Evolutionary conservation across 768 basidiomycete species (phyloP), one percentile per base, ranked within the genome.

Genomic region (Boletus pseudo-olivaceus): DNA sequence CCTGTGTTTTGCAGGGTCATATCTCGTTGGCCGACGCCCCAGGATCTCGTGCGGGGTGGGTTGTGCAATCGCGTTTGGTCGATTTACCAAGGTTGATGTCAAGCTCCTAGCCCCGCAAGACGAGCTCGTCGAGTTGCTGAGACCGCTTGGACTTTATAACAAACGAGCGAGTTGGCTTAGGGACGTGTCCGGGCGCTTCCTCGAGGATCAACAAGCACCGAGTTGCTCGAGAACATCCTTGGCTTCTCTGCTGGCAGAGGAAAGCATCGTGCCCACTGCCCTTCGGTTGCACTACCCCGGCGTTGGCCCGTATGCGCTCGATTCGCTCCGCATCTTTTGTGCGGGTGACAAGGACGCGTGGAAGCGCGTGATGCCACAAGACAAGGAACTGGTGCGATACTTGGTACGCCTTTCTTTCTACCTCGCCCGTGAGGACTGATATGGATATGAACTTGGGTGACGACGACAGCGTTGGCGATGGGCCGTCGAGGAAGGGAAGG

Each of bases 271-370:
- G 7, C 76, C 78, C 2, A 63, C 71, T 7, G 82, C 80, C 10
- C 72, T 78, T 11, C 70, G 83, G 50, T 80, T 82, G 38, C 78
- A 83, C 60, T 76, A 84, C 27, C 82, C 85, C 0, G 87, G 87
- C 0, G 75, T 83, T 1, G 88, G 89, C 0, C 72, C 74, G 4
- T 91, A 90, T 55, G 89, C 89, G 1, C 75, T 87, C 1, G 88
- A 90, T 64, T 88, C 85, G 5, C 87, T 88, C 61, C 78, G 86
- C 38, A 88, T 90, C 19, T 90, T 87, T 67, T 87, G 81, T 55
- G 54, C 35, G 7, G 60, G 53, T 27, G 49, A 57, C 65, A 46
- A 51, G 67, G 56, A 64, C 5, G 82, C 82, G 51, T 90, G 88
- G 89, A 81, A 82, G 61, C 51, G 60, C 0, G 86, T 89, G 14